Percentiles rank a stretch among this genome's conserved stretches.
Conservation (phyloP, 768 basidiomycete genomes). For the Podaxis rugospora region DNA sequence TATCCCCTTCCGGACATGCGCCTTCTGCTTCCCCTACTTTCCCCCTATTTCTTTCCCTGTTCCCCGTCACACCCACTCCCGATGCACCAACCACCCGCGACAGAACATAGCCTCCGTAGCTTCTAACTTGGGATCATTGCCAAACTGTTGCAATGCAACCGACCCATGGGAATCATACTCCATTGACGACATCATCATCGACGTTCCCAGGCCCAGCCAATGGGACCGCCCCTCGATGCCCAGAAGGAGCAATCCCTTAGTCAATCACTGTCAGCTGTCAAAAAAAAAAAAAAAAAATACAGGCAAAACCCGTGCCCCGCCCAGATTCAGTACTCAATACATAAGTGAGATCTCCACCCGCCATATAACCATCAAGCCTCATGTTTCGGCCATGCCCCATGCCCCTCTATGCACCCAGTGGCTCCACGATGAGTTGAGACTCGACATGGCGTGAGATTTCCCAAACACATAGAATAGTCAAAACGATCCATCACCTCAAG, state of each 20-base stretch:
- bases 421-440: too few species aligned
- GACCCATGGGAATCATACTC: neutral
- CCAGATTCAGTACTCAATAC: neutral
- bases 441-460: too few species aligned
- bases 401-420: too few species aligned
- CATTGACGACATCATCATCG: neutral
- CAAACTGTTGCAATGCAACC: neutral
- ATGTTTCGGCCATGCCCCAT: too few species aligned
- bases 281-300: neutral
- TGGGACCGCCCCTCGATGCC: neutral
- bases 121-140: neutral
- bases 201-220: slow-evolving; percentile 3
- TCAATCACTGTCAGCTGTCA: neutral
- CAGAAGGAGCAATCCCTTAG: neutral
- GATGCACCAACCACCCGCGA: too few species aligned
- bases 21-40: neutral
- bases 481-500: neutral
- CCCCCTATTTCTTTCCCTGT: neutral
- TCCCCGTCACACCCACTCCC: neutral
- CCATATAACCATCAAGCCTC: too few species aligned
- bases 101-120: neutral
- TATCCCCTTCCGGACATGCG: slow-evolving; percentile 2
- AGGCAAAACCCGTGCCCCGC: neutral
- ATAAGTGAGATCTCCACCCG: too few species aligned
- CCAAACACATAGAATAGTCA: too few species aligned